Evolutionary conservation across 2,329 filamentous ascomycete genomes (phyloP).

Genomic region (Cordyceps tenuipes): DNA sequence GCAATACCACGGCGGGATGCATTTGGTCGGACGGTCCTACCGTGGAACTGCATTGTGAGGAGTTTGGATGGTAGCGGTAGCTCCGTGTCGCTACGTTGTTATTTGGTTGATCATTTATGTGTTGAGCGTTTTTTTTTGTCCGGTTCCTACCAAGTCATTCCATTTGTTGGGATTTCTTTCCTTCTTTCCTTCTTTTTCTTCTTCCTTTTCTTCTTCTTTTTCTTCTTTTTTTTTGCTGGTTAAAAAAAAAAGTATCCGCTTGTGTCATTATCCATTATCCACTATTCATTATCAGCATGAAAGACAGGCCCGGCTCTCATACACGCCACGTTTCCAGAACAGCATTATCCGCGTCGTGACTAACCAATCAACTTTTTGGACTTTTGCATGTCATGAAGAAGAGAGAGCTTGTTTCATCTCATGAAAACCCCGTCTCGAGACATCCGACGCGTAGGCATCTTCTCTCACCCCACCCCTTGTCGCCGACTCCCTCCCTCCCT

Average conservation of each 20-base stretch:
- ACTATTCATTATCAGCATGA: neutral
- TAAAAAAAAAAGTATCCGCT: neutral
- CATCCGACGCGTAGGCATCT: too few species aligned
- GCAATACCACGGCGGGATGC: slow-evolving; percentile 31
- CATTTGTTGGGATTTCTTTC: neutral
- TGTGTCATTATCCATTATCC: neutral
- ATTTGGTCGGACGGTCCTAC: slow-evolving; percentile 34
- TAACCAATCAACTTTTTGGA: neutral
- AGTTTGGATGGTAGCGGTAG: slow-evolving; percentile 33
- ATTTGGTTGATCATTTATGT: neutral
- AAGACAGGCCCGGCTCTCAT: neutral
- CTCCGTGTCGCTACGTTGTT: neutral
- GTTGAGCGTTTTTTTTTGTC: neutral
- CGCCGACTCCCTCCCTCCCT: neutral
- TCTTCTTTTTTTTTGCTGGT: neutral
- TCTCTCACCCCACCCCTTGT: too few species aligned
- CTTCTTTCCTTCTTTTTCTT: neutral
- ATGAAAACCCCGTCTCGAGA: neutral
- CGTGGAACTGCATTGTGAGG: slow-evolving; percentile 40
- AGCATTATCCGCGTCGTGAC: neutral
- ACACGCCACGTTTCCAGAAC: neutral
- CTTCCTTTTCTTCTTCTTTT: too few species aligned
- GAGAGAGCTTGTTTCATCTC: neutral
- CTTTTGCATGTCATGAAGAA: neutral
- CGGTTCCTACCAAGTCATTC: neutral